Evolutionary conservation across 164 flowering plant species (phyloP).

Genomic region (Magnolia kwangsiensis): DNA sequence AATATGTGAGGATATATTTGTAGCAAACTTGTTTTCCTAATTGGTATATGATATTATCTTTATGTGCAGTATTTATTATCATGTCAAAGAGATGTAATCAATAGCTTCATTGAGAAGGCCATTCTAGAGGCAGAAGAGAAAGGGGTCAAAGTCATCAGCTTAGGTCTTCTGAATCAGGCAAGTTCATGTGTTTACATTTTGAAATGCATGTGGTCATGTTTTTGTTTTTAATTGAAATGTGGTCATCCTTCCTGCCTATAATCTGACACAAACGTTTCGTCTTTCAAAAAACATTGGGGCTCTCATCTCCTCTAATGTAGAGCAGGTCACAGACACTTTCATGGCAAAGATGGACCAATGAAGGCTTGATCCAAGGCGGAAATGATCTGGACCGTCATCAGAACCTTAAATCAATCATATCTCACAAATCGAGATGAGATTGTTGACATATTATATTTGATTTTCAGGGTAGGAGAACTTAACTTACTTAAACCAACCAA

Average conservation of each 20-base stretch:
- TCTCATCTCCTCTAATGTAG: no score
- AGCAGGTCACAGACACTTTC: no score
- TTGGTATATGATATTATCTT: neutral
- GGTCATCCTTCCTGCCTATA: neutral
- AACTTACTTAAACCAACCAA: no score
- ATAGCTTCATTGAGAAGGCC: conserved; percentile 58
- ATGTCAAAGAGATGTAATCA: conserved; percentile 46
- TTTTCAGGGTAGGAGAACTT: no score
- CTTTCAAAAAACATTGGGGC: no score
- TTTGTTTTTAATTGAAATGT: neutral
- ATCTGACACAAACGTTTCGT: neutral
- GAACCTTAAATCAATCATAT: no score
- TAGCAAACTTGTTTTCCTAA: neutral
- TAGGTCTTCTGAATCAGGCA: conserved; percentile 70
- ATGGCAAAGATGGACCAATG: no score
- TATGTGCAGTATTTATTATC: conserved; percentile 1
- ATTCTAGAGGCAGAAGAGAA: conserved; percentile 55
- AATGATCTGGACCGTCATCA: no score
- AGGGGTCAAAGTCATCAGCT: conserved; percentile 57
- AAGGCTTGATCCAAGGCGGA: no score
- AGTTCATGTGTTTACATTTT: neutral
- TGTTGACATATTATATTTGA: no score
- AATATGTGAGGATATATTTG: no score
- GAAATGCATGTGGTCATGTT: neutral
- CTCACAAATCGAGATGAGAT: no score